Conservation (phyloP, 257 asterid species). For the Cynanchum wilfordii region DNA sequence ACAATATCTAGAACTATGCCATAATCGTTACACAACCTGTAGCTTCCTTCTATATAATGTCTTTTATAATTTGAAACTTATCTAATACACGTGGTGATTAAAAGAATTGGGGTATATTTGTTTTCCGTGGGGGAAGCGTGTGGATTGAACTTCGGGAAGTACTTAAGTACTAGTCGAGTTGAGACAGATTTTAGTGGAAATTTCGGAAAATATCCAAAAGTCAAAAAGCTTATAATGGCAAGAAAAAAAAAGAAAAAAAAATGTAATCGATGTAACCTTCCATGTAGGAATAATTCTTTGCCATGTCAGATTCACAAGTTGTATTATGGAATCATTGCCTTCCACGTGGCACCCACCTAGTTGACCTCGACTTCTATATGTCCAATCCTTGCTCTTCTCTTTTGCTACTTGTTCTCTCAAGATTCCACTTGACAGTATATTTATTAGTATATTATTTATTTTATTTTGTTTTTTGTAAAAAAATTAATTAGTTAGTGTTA, state of each 20-base stretch:
- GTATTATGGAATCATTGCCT: background rate
- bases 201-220: background rate
- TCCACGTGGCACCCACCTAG: background rate
- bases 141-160: background rate
- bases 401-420: background rate
- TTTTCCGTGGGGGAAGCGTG: background rate
- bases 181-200: background rate
- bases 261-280: conserved; percentile 4
- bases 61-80: too few relatives aligned
- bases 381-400: background rate
- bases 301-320: conserved; percentile 11
- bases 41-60: too few relatives aligned
- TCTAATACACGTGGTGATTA: too few relatives aligned
- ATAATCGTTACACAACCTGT: too few relatives aligned
- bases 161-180: background rate
- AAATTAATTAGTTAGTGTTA: too few relatives aligned
- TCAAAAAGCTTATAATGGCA: conserved; percentile 10
- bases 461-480: too few relatives aligned
- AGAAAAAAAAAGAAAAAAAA: too few relatives aligned
- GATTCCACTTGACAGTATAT: background rate
- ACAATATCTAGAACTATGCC: too few relatives aligned
- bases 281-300: conserved; percentile 9
- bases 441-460: too few relatives aligned
- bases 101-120: too few relatives aligned
- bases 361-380: background rate